These are phyloP conservation scores for Pseudocercospora cruenta DNA, from an alignment of 2,329 filamentous ascomycete species.

Conservation along the genomic window DNA sequence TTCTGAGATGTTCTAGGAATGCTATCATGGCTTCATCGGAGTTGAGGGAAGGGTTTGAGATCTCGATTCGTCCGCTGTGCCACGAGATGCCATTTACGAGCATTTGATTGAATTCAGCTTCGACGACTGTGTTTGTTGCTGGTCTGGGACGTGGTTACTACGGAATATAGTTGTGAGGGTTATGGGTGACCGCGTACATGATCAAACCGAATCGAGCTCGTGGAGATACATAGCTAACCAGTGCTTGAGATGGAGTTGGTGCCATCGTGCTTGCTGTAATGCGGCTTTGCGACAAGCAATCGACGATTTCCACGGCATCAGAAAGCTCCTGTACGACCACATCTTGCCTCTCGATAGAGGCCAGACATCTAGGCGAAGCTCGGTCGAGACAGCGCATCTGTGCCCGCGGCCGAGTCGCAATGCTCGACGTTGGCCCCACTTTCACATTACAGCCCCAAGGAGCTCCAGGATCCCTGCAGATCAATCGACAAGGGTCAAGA, in stretches of 20 bases:
- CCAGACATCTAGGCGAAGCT: too few species aligned
- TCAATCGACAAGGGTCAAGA: neutral
- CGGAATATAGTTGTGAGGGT: neutral
- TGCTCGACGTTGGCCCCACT: too few species aligned
- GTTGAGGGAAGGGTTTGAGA: slow-evolving; percentile 15
- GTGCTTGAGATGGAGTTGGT: slow-evolving; percentile 5
- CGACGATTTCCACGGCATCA: too few species aligned
- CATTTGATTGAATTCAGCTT: slow-evolving; percentile 19
- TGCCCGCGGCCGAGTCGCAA: neutral
- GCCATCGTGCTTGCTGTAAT: neutral
- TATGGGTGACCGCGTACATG: neutral
- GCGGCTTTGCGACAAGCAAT: too few species aligned
- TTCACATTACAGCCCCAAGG: neutral
- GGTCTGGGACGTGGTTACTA: neutral
- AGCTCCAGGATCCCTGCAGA: neutral
- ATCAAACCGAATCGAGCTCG: slow-evolving; percentile 20
- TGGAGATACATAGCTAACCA: slow-evolving; percentile 16
- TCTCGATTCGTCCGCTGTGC: slow-evolving; percentile 18
- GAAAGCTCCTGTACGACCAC: too few species aligned
- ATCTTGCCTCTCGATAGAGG: too few species aligned
- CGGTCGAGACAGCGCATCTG: too few species aligned
- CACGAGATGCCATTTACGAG: slow-evolving; percentile 9
- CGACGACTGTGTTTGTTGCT: slow-evolving; percentile 20
- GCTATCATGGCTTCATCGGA: slow-evolving; percentile 17
- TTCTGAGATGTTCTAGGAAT: slow-evolving; percentile 15